Conservation (phyloP, 1,284 basidiomycete genomes). For the Sanguinoderma infundibulare region DNA sequence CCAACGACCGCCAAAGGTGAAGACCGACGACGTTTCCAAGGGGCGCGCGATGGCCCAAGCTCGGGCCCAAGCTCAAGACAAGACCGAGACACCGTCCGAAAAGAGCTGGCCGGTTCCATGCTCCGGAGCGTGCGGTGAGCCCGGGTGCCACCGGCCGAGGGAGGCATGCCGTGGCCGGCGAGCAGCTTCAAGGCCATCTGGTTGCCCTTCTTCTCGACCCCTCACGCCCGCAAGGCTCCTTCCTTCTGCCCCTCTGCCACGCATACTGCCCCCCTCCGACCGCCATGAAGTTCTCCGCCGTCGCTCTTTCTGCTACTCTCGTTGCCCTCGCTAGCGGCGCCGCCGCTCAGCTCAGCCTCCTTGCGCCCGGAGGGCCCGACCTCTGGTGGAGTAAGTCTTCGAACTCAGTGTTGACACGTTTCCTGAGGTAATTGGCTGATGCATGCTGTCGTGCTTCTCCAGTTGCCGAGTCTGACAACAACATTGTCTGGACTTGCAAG, state of each 20-base stretch:
- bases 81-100: too few relatives aligned
- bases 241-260: constrained; percentile 4
- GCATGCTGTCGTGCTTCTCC: not conserved
- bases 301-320: constrained; percentile 39
- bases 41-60: too few relatives aligned
- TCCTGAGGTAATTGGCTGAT: not conserved
- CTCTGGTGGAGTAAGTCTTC: constrained; percentile 53
- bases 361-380: constrained; percentile 41
- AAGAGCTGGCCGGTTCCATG: not conserved
- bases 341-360: constrained; percentile 41
- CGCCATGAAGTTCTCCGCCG: constrained; percentile 43
- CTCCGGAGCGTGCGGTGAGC: not conserved
- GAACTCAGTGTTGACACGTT: too few relatives aligned
- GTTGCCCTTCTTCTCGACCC: constrained; percentile 12
- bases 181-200: not conserved
- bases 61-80: too few relatives aligned
- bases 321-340: constrained; percentile 40
- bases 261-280: constrained; percentile 10
- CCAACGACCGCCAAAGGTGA: not conserved
- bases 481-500: constrained; percentile 46
- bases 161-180: not conserved
- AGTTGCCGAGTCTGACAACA: constrained; percentile 41
- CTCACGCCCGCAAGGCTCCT: constrained; percentile 16
- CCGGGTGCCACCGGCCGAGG: constrained; percentile 7
- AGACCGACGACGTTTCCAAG: not conserved